A percentile compares a stretch with the other conserved stretches of the same genome.
phyloP scores from a whole-genome alignment of 164 flowering plant species.

The Hamamelis virginiana region DNA sequence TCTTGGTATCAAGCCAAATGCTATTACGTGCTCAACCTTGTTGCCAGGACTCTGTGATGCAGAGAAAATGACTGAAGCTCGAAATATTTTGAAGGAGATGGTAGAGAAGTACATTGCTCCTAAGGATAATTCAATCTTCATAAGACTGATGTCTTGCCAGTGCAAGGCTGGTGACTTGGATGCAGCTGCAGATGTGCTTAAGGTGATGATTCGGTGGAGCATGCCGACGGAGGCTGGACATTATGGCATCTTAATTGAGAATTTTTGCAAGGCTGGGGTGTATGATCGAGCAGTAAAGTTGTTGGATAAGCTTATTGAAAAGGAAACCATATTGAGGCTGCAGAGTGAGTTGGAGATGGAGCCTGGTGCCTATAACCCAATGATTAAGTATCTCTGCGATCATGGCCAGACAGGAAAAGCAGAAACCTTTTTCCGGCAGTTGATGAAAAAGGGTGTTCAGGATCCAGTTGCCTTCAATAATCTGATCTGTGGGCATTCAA shows the following conservation, averaged over 20 bases:
- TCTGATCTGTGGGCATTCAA: slow-evolving; percentile 73
- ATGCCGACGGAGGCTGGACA: slow-evolving; percentile 84
- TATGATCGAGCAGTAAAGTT: slow-evolving; percentile 66
- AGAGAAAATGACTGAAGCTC: slow-evolving; percentile 72
- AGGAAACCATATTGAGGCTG: slow-evolving; percentile 63
- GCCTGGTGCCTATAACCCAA: slow-evolving; percentile 63
- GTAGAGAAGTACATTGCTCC: slow-evolving; percentile 57
- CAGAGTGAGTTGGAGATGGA: slow-evolving; percentile 59
- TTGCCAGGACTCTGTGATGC: slow-evolving; percentile 87
- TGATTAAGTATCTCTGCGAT: slow-evolving; percentile 69
- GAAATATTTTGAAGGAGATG: slow-evolving; percentile 62
- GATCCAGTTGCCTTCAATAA: slow-evolving; percentile 74
- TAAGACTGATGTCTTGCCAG: slow-evolving; percentile 53
- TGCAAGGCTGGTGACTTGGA: slow-evolving; percentile 63
- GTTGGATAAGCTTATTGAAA: slow-evolving; percentile 73
- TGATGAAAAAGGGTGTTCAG: slow-evolving; percentile 77
- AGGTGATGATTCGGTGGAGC: slow-evolving; percentile 69
- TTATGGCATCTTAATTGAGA: slow-evolving; percentile 81
- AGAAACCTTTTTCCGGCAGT: slow-evolving; percentile 61
- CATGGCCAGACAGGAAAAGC: slow-evolving; percentile 72
- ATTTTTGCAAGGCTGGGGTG: slow-evolving; percentile 56
- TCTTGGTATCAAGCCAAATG: slow-evolving; percentile 63
- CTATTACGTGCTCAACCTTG: slow-evolving; percentile 61
- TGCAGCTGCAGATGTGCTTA: slow-evolving; percentile 75
- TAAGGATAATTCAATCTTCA: slow-evolving; percentile 68